Evolutionary conservation across 2,329 filamentous ascomycete genomes (phyloP).

Genomic region (Orbilia javanica): DNA sequence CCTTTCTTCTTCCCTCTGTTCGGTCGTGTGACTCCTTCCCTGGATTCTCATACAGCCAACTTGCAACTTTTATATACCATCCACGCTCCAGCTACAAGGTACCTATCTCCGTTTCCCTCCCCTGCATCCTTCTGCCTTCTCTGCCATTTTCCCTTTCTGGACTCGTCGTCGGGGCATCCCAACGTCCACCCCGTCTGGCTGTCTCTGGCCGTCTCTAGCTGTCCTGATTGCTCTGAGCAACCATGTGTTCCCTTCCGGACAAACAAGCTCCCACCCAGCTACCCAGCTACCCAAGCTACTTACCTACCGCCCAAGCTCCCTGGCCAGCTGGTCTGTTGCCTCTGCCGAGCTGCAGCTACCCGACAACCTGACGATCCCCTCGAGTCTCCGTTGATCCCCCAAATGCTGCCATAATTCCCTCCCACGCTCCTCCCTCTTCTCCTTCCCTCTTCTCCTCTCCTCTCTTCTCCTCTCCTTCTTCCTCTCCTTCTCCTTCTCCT

Average conservation of each 20-base stretch:
- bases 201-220: background rate
- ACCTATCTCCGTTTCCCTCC: background rate
- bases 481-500: constrained; percentile 37
- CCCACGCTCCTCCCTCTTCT: background rate
- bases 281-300: too few species aligned
- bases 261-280: background rate
- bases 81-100: background rate
- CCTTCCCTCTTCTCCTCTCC: background rate
- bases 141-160: background rate
- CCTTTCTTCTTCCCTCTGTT: background rate
- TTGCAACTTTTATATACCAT: constrained; percentile 13
- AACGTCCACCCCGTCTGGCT: too few species aligned
- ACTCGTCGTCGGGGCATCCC: background rate
- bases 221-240: constrained; percentile 1
- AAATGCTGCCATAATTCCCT: too few species aligned
- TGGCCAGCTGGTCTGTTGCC: constrained; percentile 4
- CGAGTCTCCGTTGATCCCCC: too few species aligned
- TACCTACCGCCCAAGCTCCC: too few species aligned
- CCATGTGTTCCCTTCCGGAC: background rate
- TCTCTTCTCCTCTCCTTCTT: constrained; percentile 24
- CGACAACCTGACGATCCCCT: background rate
- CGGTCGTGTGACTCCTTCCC: constrained; percentile 54
- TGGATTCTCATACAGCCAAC: constrained; percentile 20
- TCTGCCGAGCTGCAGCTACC: constrained; percentile 23
- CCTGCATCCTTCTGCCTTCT: background rate